These are phyloP conservation scores for Luzula sylvatica DNA, from an alignment of 176 grass and related monocot species.

Conservation along the genomic window DNA sequence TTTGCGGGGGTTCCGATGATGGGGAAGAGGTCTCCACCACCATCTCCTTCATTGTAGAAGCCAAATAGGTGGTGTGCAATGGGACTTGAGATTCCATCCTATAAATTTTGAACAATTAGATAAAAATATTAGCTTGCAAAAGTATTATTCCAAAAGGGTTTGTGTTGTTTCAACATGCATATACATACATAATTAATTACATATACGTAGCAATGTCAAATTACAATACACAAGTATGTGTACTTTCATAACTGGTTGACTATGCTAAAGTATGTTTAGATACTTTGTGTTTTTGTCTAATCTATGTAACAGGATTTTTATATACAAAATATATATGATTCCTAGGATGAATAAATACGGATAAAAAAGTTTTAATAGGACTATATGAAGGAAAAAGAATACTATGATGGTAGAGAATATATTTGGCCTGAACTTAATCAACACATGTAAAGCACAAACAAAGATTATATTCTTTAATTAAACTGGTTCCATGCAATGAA, in stretches of 20 bases:
- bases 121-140: no score
- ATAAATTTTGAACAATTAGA: slow-evolving; percentile 22
- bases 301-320: slow-evolving; percentile 18
- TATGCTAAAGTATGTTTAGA: slow-evolving; percentile 16
- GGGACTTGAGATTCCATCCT: slow-evolving; percentile 82
- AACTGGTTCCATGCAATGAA: background rate
- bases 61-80: slow-evolving; percentile 67
- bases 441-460: slow-evolving; percentile 1
- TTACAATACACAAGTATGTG: background rate
- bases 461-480: slow-evolving; percentile 16
- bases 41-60: slow-evolving; percentile 44
- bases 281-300: slow-evolving; percentile 12
- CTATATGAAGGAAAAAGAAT: background rate
- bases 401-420: background rate
- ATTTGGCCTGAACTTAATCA: background rate
- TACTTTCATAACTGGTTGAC: no score
- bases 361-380: background rate
- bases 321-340: background rate
- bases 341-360: background rate
- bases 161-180: background rate
- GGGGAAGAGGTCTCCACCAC: slow-evolving; percentile 40
- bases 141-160: background rate
- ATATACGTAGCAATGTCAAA: slow-evolving; percentile 8
- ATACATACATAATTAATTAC: no score
- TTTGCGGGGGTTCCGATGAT: slow-evolving; percentile 13